phyloP scores from a whole-genome alignment of 73 alveolate genomes.

The Paramecium tetraurelia region DNA sequence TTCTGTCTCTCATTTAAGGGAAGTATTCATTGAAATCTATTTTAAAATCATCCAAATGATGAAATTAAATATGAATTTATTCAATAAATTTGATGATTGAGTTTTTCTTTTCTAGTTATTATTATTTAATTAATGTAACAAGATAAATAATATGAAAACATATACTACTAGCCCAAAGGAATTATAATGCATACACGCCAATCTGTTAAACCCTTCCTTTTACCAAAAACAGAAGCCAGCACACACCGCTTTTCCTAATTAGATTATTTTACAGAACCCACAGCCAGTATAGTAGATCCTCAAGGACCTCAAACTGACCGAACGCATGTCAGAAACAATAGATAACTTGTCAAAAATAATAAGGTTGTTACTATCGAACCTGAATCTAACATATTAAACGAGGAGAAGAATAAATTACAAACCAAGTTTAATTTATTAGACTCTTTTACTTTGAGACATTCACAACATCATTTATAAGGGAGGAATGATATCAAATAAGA shows the following conservation, averaged over 20 bases:
- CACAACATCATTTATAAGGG: not conserved
- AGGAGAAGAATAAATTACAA: slow-evolving; percentile 1
- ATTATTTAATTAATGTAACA: not conserved
- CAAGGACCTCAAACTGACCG: not conserved
- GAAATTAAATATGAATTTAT: not conserved
- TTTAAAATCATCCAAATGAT: not conserved
- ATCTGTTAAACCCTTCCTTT: not conserved
- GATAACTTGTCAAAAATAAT: not conserved
- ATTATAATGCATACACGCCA: not conserved
- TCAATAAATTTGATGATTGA: not conserved
- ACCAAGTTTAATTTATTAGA: not conserved
- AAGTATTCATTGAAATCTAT: not conserved
- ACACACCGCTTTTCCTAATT: not conserved
- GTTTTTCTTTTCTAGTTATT: not conserved
- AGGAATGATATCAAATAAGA: not conserved
- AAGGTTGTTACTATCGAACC: not conserved
- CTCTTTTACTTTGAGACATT: not conserved
- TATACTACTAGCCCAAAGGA: not conserved
- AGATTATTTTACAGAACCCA: not conserved
- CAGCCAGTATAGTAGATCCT: not conserved
- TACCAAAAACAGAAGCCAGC: not conserved
- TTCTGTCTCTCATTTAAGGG: not conserved
- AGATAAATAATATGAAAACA: not conserved
- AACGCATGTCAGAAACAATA: not conserved
- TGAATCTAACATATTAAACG: not conserved